Evolutionary conservation across 2,329 filamentous ascomycete genomes (phyloP).

Genomic region (Leptodontidium sp.): DNA sequence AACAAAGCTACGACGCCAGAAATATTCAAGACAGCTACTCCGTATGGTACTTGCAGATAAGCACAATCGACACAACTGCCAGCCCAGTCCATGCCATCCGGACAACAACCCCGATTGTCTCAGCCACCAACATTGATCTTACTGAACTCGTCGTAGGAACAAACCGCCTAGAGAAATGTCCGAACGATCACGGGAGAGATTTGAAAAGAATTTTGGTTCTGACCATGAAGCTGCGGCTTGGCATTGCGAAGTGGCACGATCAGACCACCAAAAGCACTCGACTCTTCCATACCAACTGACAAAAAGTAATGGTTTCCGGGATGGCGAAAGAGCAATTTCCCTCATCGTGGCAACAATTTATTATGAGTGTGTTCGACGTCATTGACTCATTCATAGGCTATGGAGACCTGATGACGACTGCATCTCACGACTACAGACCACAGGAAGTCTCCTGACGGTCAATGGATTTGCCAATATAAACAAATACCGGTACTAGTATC

Average conservation of each 20-base stretch:
- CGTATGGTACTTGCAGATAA: neutral
- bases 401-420: neutral
- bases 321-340: neutral
- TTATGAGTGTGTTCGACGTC: neutral
- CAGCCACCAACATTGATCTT: neutral
- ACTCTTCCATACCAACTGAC: neutral
- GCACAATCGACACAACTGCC: neutral
- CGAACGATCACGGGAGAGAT: neutral
- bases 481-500: no score
- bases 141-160: neutral
- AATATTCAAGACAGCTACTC: neutral
- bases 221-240: neutral
- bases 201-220: neutral
- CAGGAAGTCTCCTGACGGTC: neutral
- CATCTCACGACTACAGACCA: neutral
- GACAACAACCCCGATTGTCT: neutral
- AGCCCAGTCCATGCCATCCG: neutral
- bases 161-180: neutral
- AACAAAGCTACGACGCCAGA: no score
- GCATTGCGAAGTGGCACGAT: constrained; percentile 9
- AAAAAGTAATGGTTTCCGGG: neutral
- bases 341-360: constrained; percentile 5
- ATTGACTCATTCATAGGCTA: neutral
- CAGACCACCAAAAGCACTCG: constrained; percentile 9
- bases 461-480: neutral